Evolutionary conservation across 2,329 filamentous ascomycete species (phyloP), one percentile per base, ranked within the genome.

Genomic region (Aspergillus sp.): DNA sequence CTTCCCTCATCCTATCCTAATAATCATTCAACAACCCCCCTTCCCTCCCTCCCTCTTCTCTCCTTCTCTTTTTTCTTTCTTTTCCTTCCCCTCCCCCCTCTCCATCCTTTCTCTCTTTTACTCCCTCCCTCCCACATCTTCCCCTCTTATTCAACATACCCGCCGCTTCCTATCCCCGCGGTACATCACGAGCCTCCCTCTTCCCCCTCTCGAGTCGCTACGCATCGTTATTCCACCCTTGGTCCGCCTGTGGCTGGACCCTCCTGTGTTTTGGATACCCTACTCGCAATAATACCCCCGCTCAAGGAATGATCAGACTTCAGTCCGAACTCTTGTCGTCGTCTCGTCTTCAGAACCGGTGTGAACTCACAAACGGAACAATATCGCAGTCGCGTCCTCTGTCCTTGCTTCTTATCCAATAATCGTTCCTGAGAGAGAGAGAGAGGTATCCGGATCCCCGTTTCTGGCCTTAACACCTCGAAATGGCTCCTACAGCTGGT

Each of bases 401-500:
- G 51, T 55, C 53, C 47, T 56, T 57, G 52, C 52, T 57, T 48
- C 52, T 53, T 47, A 45, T 54, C 45, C 49, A 53, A 47, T 44
- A 39, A 43, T 46, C 50, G 51, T 53, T 46, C 52, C 46, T 32
- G 48, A 49, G 44, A 36, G 44, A 36, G 19, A 19, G 19, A 19
- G 19, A 19, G 19, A 19, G 19, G 19, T 19, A 19, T 19, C 19
- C 19, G 19, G 19, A 19, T 19, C 19, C 19, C 19, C 19, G 19
- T 19, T 19, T 19, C 19, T 19, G 19, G 19, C 19, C 19, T 19
- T 19, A 19, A 48, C 30, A 47, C 19, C 19, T 51, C 56, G 57
- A 63, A 48, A 71, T 71, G 68, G 67, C 69, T 61, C 65, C 69
- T 43, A 62, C 60, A 52, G 59, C 85, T 64, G 70, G 80, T 59